Evolutionary conservation across 176 grass and related monocot species (phyloP), one percentile per base, ranked within the genome.

Genomic region (Avena sativa): DNA sequence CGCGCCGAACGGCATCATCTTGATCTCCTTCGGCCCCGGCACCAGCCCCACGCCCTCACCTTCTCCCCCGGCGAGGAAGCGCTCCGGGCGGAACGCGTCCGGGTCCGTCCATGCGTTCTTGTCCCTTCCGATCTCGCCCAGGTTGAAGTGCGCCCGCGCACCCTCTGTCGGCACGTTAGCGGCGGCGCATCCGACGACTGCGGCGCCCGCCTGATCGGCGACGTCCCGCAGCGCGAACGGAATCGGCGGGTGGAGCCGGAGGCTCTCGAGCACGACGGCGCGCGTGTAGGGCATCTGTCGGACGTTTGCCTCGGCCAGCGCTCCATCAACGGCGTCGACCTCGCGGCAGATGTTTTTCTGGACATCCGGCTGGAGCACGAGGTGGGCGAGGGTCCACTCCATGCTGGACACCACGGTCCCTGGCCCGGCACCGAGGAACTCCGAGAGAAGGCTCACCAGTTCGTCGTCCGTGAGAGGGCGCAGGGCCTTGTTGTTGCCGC

Each of bases 31-130:
- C 2, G 53, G n/a, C 21, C 83, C 83, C 3, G 83, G 83, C 8
- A 65, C 4, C 0, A 47, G 11, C 1, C 80, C 30, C 0, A 82
- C 65, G 4, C 49, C 49, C 49, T 70, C 65, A 0, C 68, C 83
- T 61, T 90, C 79, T 4, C 89, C 92, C 4, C 84, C 88, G 16
- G 66, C 64, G 46, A 91, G 2, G 79, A 93, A 93, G 23, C 92
- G 69, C 82, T 94, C 92, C 20, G 89, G 92, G 26, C 71, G 70
- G 87, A 91, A 94, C 83, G 56, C 86, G 11, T 71, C 49, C 6
- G 80, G 49, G 4, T 70, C 19, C 11, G 49, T 43, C 80, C 80
- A 82, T 1, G 28, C 5, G 2, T 55, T 70, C 0, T 16, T 9
- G 80, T 82, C 65, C 26, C 80, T 55, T 15, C 36, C 79, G 9